Conservation (phyloP, 202 grass and related monocot species). For the Schoenoplectus tabernaemontani region DNA sequence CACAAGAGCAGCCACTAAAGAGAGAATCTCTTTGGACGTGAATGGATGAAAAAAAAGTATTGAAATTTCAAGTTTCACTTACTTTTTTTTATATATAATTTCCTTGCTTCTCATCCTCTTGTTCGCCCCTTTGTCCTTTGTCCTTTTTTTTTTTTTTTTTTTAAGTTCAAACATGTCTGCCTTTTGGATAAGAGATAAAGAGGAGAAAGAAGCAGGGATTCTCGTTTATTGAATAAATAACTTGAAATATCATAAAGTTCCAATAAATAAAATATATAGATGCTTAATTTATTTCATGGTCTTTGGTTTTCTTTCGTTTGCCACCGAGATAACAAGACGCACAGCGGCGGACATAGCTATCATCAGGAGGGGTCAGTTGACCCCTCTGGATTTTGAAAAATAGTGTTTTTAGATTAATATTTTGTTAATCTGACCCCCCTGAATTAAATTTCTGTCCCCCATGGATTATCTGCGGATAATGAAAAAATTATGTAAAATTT, state of each 20-base stretch:
- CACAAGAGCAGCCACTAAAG: slow-evolving; percentile 29
- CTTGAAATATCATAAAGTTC: slow-evolving; percentile 2
- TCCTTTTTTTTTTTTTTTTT: not conserved
- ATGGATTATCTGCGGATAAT: no score
- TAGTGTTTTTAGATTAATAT: no score
- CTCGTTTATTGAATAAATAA: slow-evolving; percentile 20
- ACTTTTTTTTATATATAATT: not conserved
- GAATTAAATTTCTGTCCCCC: no score
- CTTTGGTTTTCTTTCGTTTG: not conserved
- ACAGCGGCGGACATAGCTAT: no score
- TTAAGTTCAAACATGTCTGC: not conserved
- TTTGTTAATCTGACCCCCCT: no score
- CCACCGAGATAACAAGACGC: no score
- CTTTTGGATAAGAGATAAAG: not conserved
- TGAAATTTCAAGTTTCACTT: not conserved
- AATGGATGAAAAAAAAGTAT: not conserved
- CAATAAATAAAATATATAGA: not conserved
- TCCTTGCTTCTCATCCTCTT: not conserved
- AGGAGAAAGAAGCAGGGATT: slow-evolving; percentile 4
- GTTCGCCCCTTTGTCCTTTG: not conserved
- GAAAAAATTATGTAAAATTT: no score
- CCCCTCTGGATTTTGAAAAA: no score
- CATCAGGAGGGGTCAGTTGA: no score
- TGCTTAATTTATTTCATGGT: not conserved
- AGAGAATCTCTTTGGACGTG: slow-evolving; percentile 39